Percentiles rank a stretch among this genome's conserved stretches.
phyloP scores from a whole-genome alignment of 257 asterid genomes.

The Lithospermum erythrorhizon region DNA sequence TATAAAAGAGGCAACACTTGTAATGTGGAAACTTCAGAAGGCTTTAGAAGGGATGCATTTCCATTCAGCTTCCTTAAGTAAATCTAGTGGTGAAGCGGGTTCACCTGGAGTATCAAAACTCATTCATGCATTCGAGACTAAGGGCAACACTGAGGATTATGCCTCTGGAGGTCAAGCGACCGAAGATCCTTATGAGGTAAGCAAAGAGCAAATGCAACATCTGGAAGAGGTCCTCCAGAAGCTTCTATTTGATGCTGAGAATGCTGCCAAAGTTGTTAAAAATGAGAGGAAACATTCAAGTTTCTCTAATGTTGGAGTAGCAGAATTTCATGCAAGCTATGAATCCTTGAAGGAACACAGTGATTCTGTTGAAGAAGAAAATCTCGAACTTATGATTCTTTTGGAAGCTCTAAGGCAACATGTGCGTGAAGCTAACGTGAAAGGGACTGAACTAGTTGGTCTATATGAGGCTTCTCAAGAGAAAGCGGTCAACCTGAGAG shows the following conservation, averaged over 20 bases:
- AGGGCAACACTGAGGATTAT: slow-evolving; percentile 38
- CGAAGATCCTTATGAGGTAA: slow-evolving; percentile 33
- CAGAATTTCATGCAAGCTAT: slow-evolving; percentile 25
- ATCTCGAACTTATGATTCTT: slow-evolving; percentile 61
- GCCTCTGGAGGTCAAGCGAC: slow-evolving; percentile 31
- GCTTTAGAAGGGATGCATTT: slow-evolving; percentile 50
- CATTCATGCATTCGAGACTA: slow-evolving; percentile 82
- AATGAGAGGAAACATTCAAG: slow-evolving; percentile 32
- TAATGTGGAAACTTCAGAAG: slow-evolving; percentile 55
- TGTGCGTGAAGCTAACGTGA: slow-evolving; percentile 25
- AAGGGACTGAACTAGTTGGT: slow-evolving; percentile 44
- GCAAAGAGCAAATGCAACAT: slow-evolving; percentile 28
- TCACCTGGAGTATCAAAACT: slow-evolving; percentile 69
- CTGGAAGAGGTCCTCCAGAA: slow-evolving; percentile 39
- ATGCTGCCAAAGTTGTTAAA: slow-evolving; percentile 35
- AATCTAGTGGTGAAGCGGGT: slow-evolving; percentile 33
- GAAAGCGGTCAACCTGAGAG: slow-evolving; percentile 38
- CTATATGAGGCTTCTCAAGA: slow-evolving; percentile 41
- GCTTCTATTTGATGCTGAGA: slow-evolving; percentile 38
- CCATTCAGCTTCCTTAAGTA: slow-evolving; percentile 36
- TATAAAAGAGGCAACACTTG: slow-evolving; percentile 40
- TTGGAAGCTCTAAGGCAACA: slow-evolving; percentile 52
- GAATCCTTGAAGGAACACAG: slow-evolving; percentile 35
- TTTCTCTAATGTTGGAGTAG: slow-evolving; percentile 28
- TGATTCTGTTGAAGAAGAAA: slow-evolving; percentile 50